Evolutionary conservation across 768 basidiomycete species (phyloP), one percentile per base, ranked within the genome.

Genomic region (Boletus tomentosulus): DNA sequence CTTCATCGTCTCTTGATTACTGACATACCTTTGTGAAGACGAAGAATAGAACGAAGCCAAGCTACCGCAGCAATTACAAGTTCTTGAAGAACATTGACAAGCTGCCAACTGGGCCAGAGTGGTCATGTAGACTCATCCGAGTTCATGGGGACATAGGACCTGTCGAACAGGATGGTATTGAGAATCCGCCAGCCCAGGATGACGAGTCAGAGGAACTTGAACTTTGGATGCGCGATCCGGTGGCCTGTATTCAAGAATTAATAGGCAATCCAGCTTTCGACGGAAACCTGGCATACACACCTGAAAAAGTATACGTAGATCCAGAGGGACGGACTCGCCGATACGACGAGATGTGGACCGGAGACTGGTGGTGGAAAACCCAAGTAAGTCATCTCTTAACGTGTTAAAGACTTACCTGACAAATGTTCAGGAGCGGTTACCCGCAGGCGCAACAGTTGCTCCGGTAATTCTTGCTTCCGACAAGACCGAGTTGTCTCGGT

Each of bases 161-260:
- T 28, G 28, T 28, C 28, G 7, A 28, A 28, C 5, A 6, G 6
- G 8, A 28, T 28, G 28, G 7, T 8, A 28, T 7, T 8, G 7
- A 28, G 8, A 8, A 28, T 6, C 28, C 28, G 8, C 28, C 5
- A 28, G 28, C 8, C 28, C 28, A 7, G 28, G 28, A 28, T 28
- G 28, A 28, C 8, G 28, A 28, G 8, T 16, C n/a, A 24, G 60
- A 67, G 42, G 49, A 58, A 12, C n/a, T 68, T 2, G 66, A 71
- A 56, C 52, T 71, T 15, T 71, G 69, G 67, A 31, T 55, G 43
- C 56, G 68, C 1, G 58, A 74, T 54, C 69, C 71, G 8, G 38
- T 75, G 13, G 62, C 69, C 30, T 69, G 66, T 16, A 61, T 75
- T 9, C 35, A 57, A 8, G 60, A 66, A 12, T 61, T 75, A 0